Percentiles rank a stretch among this genome's conserved stretches.
Conservation (phyloP, 768 basidiomycete species). For the Russula olivacea region DNA sequence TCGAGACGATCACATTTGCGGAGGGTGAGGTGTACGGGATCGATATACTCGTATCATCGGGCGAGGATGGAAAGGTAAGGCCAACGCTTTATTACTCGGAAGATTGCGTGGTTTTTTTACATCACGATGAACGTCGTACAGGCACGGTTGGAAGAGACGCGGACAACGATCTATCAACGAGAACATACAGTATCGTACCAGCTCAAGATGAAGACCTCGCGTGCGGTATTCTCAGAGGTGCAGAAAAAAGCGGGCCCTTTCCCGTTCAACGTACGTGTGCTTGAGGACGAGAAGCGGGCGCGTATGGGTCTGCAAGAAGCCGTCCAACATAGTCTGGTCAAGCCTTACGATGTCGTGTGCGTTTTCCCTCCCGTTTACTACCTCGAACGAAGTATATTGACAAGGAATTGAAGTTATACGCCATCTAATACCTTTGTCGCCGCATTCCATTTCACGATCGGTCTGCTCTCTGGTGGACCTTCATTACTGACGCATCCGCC, state of each 20-base stretch:
- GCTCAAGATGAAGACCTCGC: constrained; percentile 96
- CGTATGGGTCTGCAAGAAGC: constrained; percentile 95
- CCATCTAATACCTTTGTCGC: constrained; percentile 81
- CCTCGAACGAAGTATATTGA: not conserved
- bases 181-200: constrained; percentile 85
- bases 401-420: constrained; percentile 52
- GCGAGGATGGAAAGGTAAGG: constrained; percentile 83
- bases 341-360: constrained; percentile 91
- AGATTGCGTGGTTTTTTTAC: not conserved
- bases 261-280: constrained; percentile 91
- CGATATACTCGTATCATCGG: constrained; percentile 83
- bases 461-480: constrained; percentile 85
- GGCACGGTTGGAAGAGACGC: constrained; percentile 85
- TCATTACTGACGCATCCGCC: constrained; percentile 82
- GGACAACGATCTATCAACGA: constrained; percentile 90
- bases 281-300: constrained; percentile 94
- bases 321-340: constrained; percentile 87
- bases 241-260: constrained; percentile 97
- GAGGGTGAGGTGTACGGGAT: constrained; percentile 96
- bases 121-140: constrained; percentile 30
- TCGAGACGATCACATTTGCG: constrained; percentile 78
- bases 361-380: constrained; percentile 31
- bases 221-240: constrained; percentile 94
- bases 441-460: constrained; percentile 96
- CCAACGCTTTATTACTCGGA: not conserved